Base-by-base conservation (phyloP, 2,329 filamentous ascomycete genomes). In the Apiospora aurea region DNA sequence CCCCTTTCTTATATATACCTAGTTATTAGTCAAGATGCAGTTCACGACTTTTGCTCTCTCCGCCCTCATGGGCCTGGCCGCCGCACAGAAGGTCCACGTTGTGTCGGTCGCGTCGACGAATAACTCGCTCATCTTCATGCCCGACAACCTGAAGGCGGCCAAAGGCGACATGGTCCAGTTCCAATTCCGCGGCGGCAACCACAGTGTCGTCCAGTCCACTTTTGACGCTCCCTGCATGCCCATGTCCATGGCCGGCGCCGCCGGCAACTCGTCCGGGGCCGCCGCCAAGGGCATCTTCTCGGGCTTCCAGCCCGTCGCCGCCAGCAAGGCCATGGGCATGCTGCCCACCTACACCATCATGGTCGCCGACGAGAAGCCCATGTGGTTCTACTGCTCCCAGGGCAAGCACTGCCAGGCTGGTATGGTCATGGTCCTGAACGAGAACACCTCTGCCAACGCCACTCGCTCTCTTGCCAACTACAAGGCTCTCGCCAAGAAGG, bases 371-470 rank as follows among this genome's bases (percentile, higher is more conserved):
- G 89, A 87, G 64, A 91, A 87, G 71, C 93, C 94, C 43, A 85
- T 95, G 75, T 96, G 94, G 93, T 84, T 93, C 75, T 96, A 92
- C 87, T 96, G 93, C 83, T 90, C 90, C 43, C 91, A 94, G 81
- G 90, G 80, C 66, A 89, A 87, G 78, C 94, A 96, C 84, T 96
- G 93, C 82, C 89, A 94, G 81, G 83, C 80, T 67, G 92, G 92
- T 74, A 95, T 95, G 92, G 87, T 88, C 72, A 92, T 93, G 84
- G 92, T 93, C 44, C 91, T 95, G 79, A 95, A 95, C 82, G 89
- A 89, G 83, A 86, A 92, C 26, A 85, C 86, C 44, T 75, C 82
- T 34, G 84, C 85, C 77, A 91, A 91, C 81, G 73, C 86, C 4
- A 79, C 85, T 51, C 85, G 87, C 74, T 87, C 87, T 46, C 83